phyloP scores from a whole-genome alignment of 2,329 filamentous ascomycete species.

The Arachnomyces sp. region DNA sequence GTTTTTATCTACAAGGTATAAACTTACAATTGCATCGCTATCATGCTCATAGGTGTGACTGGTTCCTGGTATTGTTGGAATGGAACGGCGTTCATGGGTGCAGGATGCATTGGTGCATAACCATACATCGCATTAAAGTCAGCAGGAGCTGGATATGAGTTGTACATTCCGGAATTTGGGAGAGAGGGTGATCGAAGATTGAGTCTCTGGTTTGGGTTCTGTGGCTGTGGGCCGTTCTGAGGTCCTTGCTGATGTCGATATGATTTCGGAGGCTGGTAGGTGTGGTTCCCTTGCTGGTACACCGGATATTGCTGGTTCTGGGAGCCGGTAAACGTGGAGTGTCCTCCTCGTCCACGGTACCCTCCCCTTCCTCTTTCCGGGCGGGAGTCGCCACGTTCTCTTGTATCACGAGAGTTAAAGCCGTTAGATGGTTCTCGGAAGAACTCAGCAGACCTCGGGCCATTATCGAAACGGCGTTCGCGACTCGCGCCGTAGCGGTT shows the following conservation, averaged over 20 bases:
- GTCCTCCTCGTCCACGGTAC: constrained; percentile 34
- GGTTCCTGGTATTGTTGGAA: constrained; percentile 52
- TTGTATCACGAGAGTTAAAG: constrained; percentile 25
- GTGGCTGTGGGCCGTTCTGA: constrained; percentile 28
- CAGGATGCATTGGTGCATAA: constrained; percentile 46
- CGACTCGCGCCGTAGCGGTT: constrained; percentile 20
- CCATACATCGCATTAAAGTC: constrained; percentile 50
- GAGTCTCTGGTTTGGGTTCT: constrained; percentile 42
- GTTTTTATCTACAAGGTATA: constrained; percentile 1
- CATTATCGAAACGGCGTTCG: constrained; percentile 32
- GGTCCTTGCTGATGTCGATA: constrained; percentile 32
- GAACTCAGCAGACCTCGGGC: constrained; percentile 30
- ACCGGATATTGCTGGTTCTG: constrained; percentile 32
- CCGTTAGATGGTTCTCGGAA: constrained; percentile 18
- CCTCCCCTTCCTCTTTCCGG: constrained; percentile 32
- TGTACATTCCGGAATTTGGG: constrained; percentile 47
- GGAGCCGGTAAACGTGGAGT: constrained; percentile 25
- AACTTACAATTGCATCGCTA: constrained; percentile 51
- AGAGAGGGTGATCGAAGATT: constrained; percentile 55
- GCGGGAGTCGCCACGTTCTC: constrained; percentile 29
- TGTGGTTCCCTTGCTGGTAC: constrained; percentile 31
- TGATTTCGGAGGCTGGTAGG: constrained; percentile 32
- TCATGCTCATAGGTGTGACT: constrained; percentile 49
- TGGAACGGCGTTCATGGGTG: constrained; percentile 48
- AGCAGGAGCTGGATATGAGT: constrained; percentile 32